phyloP scores from a whole-genome alignment of 1,284 basidiomycete species.

The Ceratobasidium sp. region DNA sequence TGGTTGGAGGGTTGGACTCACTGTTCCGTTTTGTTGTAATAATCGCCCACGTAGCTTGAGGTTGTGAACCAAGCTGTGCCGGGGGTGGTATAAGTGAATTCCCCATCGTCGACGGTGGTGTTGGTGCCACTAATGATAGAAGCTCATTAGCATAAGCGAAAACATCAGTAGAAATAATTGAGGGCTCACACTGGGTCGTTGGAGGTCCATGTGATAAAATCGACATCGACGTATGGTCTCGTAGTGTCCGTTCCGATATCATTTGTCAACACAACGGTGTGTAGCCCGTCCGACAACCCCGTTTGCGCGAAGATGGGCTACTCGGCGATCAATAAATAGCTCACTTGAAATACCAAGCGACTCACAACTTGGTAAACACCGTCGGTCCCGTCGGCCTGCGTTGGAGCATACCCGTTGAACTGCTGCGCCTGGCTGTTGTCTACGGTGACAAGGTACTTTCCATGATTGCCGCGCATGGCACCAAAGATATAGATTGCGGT shows the following conservation, averaged over 20 bases:
- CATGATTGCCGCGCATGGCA: slow-evolving; percentile 33
- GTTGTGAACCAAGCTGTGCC: slow-evolving; percentile 3
- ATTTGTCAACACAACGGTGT: slow-evolving; percentile 28
- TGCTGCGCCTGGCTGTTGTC: slow-evolving; percentile 25
- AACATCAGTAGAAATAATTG: not conserved
- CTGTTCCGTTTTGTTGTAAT: slow-evolving; percentile 24
- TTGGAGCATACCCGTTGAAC: slow-evolving; percentile 33
- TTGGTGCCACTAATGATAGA: not conserved
- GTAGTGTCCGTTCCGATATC: slow-evolving; percentile 11
- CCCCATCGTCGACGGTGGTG: slow-evolving; percentile 14
- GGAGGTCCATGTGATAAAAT: slow-evolving; percentile 41
- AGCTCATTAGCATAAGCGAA: not conserved
- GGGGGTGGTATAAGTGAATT: slow-evolving; percentile 9
- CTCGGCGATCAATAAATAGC: not conserved
- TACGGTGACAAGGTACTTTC: slow-evolving; percentile 28
- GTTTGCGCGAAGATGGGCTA: slow-evolving; percentile 30
- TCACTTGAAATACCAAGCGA: not conserved
- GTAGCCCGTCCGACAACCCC: slow-evolving; percentile 15
- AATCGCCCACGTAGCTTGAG: slow-evolving; percentile 8
- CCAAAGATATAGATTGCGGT: slow-evolving; percentile 39
- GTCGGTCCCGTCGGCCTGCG: slow-evolving; percentile 24
- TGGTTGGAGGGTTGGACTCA: not conserved
- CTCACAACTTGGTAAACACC: slow-evolving; percentile 35
- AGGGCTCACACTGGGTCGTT: slow-evolving; percentile 21
- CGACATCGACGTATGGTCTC: slow-evolving; percentile 29